Conservation (phyloP, 2,329 filamentous ascomycete genomes). For the Monosporascus sp. region DNA sequence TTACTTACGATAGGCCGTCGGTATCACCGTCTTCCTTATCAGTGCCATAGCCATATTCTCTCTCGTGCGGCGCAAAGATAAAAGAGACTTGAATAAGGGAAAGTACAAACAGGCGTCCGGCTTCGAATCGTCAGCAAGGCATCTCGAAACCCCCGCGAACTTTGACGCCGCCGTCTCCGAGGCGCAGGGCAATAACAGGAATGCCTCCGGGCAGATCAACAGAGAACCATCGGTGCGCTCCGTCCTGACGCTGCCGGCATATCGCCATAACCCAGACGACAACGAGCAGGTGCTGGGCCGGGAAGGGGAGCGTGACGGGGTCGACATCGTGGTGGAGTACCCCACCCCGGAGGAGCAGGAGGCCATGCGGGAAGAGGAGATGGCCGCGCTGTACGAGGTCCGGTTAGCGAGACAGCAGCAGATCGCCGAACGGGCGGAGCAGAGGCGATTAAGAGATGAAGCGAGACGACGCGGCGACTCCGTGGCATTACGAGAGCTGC, state of each 20-base stretch:
- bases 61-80: not conserved
- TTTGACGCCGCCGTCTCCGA: slow-evolving; percentile 19
- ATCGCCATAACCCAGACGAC: slow-evolving; percentile 66
- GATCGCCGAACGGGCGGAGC: slow-evolving; percentile 69
- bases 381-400: slow-evolving; percentile 90
- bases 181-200: slow-evolving; percentile 16
- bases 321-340: slow-evolving; percentile 84
- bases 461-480: slow-evolving; percentile 67
- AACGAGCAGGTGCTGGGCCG: slow-evolving; percentile 79
- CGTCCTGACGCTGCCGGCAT: slow-evolving; percentile 89
- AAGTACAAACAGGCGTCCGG: slow-evolving; percentile 23
- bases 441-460: slow-evolving; percentile 63
- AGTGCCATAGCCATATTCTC: not conserved
- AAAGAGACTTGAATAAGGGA: not conserved
- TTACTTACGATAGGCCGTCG: not conserved
- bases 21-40: not conserved
- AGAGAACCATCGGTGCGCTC: slow-evolving; percentile 83
- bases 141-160: slow-evolving; percentile 2
- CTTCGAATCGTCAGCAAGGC: slow-evolving; percentile 2
- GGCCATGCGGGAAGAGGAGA: slow-evolving; percentile 74
- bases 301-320: slow-evolving; percentile 85
- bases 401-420: slow-evolving; percentile 71
- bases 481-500: slow-evolving; percentile 62
- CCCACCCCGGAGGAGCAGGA: slow-evolving; percentile 79
- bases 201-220: slow-evolving; percentile 50